Evolutionary conservation across 345 rosid species (phyloP).

Genomic region (Mangifera indica): DNA sequence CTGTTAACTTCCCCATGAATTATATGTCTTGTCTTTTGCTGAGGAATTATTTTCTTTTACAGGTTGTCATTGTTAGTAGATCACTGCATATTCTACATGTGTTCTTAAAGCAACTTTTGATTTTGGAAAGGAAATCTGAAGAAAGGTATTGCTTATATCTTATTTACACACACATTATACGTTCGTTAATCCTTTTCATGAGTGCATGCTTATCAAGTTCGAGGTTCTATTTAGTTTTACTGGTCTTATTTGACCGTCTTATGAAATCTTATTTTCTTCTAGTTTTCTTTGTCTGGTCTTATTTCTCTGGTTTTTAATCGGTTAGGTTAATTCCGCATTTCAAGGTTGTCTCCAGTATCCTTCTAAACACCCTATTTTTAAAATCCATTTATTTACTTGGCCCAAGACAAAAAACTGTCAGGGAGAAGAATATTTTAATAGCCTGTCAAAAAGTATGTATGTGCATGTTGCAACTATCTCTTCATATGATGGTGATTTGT

Average conservation of each 20-base stretch:
- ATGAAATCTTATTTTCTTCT: background rate
- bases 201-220: background rate
- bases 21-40: slow-evolving; percentile 15
- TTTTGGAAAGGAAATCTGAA: slow-evolving; percentile 39
- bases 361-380: too few relatives aligned
- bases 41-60: slow-evolving; percentile 22
- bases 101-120: slow-evolving; percentile 60
- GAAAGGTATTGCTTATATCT: slow-evolving; percentile 48
- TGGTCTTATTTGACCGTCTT: background rate
- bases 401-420: too few relatives aligned
- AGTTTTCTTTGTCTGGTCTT: background rate
- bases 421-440: too few relatives aligned
- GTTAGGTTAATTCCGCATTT: too few relatives aligned
- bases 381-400: too few relatives aligned
- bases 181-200: background rate
- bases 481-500: too few relatives aligned
- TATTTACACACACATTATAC: background rate
- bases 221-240: background rate
- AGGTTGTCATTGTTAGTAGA: slow-evolving; percentile 58
- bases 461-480: too few relatives aligned
- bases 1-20: background rate
- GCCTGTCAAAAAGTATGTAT: too few relatives aligned
- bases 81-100: slow-evolving; percentile 58
- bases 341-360: too few relatives aligned
- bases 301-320: too few relatives aligned